Base-by-base conservation (phyloP, 1,284 basidiomycete genomes). In the Ustilago curta region DNA sequence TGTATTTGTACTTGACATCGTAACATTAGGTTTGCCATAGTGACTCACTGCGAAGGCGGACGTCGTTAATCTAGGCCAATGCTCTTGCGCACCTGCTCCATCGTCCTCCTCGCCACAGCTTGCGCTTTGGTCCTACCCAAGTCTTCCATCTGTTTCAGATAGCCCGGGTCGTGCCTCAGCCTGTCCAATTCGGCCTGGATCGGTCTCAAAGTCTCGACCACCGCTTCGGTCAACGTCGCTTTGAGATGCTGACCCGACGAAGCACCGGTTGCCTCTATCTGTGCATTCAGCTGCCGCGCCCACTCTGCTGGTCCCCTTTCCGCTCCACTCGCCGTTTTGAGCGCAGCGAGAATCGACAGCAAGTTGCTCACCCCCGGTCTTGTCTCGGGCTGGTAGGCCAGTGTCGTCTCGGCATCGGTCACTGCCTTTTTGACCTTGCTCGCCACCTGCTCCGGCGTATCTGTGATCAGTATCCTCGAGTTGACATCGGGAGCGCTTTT, bases 401-500 rank as follows among this genome's bases (percentile, higher is more conserved):
- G 37, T 7, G 40, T 45, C 0, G 85, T 83, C 11, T 89, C 88
- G 0, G 92, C 92, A 84, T 98, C 95, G 0, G 95, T 97, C 1
- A 95, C 91, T 0, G 95, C 93, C 7, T 88, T 87, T 29, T 90
- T 90, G 70, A 98, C 88, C 85, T 97, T 97, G 21, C 87, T 81
- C 42, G 83, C 84, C 39, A 97, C 92, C 78, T 89, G 85, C 3
- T 86, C 80, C 1, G 89, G 85, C 0, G 89, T 86, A 83, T 97
- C 95, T 21, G 93, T 96, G 42, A 97, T 88, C 59, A 94, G 87
- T 76, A 97, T 94, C 27, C 94, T 91, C 1, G 94, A 95, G n/a
- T 89, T 87, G 1, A 89, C 77, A 81, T 93, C 90, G 0, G 91
- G 91, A 0, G 93, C 89, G 0, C 95, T 97, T 85, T 97, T 97